phyloP scores from a whole-genome alignment of 345 rosid species.

The Gossypioides kirkii region DNA sequence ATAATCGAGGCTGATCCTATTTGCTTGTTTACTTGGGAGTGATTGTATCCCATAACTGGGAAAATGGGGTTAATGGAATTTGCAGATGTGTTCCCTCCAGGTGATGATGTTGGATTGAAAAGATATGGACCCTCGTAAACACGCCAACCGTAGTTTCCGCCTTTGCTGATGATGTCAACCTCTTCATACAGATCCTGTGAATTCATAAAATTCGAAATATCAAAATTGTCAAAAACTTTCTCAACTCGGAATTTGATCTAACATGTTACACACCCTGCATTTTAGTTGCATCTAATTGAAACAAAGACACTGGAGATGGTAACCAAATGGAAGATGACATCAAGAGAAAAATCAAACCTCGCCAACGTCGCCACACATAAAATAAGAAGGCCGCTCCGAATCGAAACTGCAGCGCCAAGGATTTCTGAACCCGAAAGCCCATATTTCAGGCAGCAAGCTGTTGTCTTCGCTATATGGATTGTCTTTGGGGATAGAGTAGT shows the following conservation, averaged over 20 bases:
- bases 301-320: background rate
- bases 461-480: slow-evolving; percentile 41
- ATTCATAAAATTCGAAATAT: background rate
- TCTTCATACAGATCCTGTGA: slow-evolving; percentile 73
- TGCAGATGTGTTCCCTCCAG: slow-evolving; percentile 53
- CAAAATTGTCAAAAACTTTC: background rate
- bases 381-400: slow-evolving; percentile 33
- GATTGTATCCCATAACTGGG: slow-evolving; percentile 79
- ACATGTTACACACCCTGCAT: too few species aligned
- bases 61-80: slow-evolving; percentile 45
- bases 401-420: slow-evolving; percentile 65
- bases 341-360: slow-evolving; percentile 25
- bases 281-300: background rate
- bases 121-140: slow-evolving; percentile 60
- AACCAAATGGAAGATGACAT: background rate
- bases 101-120: slow-evolving; percentile 35
- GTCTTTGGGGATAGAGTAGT: slow-evolving; percentile 38
- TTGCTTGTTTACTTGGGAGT: slow-evolving; percentile 68
- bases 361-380: slow-evolving; percentile 36
- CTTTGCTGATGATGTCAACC: slow-evolving; percentile 74
- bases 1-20: slow-evolving; percentile 83
- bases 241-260: background rate
- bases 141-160: slow-evolving; percentile 94
- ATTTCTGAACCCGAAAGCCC: slow-evolving; percentile 52
- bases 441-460: slow-evolving; percentile 43